phyloP scores from a whole-genome alignment of 192 early-diverging fungal genomes.

The Phycomyces blakesleeanus region DNA sequence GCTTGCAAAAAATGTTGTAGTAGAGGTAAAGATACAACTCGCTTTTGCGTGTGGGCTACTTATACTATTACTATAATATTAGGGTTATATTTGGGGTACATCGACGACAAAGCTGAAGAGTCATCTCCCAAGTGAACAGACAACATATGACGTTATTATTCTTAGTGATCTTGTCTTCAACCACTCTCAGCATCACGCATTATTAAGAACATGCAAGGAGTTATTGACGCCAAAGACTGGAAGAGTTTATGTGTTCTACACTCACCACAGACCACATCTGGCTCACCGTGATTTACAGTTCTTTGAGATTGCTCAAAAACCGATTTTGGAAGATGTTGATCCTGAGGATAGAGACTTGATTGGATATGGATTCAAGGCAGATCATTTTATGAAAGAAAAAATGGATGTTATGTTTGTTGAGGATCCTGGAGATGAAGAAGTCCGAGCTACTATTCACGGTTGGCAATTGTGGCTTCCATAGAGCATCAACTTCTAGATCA shows the following conservation, averaged over 20 bases:
- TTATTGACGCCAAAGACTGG: slow-evolving; percentile 57
- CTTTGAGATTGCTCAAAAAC: slow-evolving; percentile 64
- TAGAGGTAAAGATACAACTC: slow-evolving; percentile 10
- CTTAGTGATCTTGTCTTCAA: slow-evolving; percentile 86
- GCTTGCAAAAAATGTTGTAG: slow-evolving; percentile 12
- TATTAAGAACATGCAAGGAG: slow-evolving; percentile 67
- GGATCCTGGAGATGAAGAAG: slow-evolving; percentile 73
- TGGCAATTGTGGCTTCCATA: slow-evolving; percentile 56
- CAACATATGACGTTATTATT: slow-evolving; percentile 75
- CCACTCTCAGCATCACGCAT: slow-evolving; percentile 76
- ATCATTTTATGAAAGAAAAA: slow-evolving; percentile 63
- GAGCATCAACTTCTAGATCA: not conserved
- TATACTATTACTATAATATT: slow-evolving; percentile 23
- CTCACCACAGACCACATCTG: slow-evolving; percentile 80
- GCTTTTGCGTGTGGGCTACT: not conserved
- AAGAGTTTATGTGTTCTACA: slow-evolving; percentile 73
- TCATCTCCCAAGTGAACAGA: slow-evolving; percentile 21
- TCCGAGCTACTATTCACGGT: slow-evolving; percentile 78
- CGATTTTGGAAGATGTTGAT: slow-evolving; percentile 25
- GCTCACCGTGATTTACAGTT: slow-evolving; percentile 78
- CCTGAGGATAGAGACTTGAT: slow-evolving; percentile 48
- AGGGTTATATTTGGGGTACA: slow-evolving; percentile 73
- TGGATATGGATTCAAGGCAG: slow-evolving; percentile 61
- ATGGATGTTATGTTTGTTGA: slow-evolving; percentile 86
- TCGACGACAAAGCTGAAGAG: slow-evolving; percentile 38